Conservation (phyloP, 2,329 filamentous ascomycete species). For the Aspergillus nomiae region DNA sequence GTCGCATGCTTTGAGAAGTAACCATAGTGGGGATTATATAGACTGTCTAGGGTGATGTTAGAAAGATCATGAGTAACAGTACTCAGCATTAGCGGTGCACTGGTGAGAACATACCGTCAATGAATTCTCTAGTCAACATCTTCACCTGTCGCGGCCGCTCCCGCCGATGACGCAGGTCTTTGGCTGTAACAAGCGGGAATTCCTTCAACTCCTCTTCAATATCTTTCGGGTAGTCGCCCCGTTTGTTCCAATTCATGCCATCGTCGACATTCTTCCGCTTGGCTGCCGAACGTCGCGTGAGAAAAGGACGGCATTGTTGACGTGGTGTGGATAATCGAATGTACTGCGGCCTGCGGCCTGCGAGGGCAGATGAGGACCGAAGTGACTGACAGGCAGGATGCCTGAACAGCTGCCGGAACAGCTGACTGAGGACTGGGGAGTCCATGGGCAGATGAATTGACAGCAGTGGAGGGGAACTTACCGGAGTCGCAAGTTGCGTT, state of each 20-base stretch:
- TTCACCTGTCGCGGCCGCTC: slow-evolving; percentile 85
- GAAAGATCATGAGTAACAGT: background rate
- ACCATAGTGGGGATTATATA: slow-evolving; percentile 93
- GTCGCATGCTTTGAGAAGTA: slow-evolving; percentile 97
- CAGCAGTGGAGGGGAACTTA: slow-evolving; percentile 6
- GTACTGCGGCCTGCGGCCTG: slow-evolving; percentile 21
- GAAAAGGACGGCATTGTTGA: slow-evolving; percentile 39
- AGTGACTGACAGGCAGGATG: slow-evolving; percentile 67
- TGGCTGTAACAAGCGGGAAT: slow-evolving; percentile 84
- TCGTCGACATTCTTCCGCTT: slow-evolving; percentile 44
- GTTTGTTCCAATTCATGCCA: slow-evolving; percentile 84
- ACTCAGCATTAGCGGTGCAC: background rate
- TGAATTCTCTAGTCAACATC: slow-evolving; percentile 97
- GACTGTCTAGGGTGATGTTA: slow-evolving; percentile 64
- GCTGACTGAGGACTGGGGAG: slow-evolving; percentile 72
- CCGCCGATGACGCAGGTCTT: slow-evolving; percentile 69
- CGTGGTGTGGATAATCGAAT: slow-evolving; percentile 26
- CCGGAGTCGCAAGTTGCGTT: slow-evolving; percentile 2
- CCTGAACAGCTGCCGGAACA: slow-evolving; percentile 84
- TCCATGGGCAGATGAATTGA: slow-evolving; percentile 63
- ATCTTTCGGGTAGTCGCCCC: slow-evolving; percentile 74
- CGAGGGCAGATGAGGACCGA: slow-evolving; percentile 39
- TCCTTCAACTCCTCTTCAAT: slow-evolving; percentile 76
- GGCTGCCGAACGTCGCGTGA: slow-evolving; percentile 36
- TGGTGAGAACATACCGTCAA: slow-evolving; percentile 69